Evolutionary conservation across 306 rosid species (phyloP).

Genomic region (Quercus variabilis): DNA sequence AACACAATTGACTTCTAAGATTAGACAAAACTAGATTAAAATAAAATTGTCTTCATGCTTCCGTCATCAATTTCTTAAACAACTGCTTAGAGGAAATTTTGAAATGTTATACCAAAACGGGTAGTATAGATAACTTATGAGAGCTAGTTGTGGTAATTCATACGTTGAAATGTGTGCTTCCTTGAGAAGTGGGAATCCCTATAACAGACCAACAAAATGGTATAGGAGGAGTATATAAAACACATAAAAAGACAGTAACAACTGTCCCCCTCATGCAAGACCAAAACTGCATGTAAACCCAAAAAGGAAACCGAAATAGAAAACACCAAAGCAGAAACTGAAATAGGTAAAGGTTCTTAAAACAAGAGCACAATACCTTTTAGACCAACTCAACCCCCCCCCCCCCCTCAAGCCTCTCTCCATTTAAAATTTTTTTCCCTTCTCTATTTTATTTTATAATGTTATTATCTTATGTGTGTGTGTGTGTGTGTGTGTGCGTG

Average conservation of each 20-base stretch:
- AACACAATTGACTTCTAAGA: too few species aligned
- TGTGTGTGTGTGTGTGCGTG: neutral
- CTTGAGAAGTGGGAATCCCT: neutral
- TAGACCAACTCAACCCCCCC: neutral
- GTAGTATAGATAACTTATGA: neutral
- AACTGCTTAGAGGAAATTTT: neutral
- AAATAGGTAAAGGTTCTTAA: neutral
- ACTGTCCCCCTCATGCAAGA: neutral
- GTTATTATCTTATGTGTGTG: too few species aligned
- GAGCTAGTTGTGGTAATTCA: neutral
- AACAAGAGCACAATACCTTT: too few species aligned
- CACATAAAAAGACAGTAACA: neutral
- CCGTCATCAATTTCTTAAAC: neutral
- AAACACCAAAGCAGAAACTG: neutral
- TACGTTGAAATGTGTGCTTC: neutral
- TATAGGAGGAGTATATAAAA: neutral
- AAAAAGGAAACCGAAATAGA: neutral
- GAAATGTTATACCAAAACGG: neutral
- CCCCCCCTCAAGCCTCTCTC: too few species aligned
- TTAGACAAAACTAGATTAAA: too few species aligned
- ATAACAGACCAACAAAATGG: neutral
- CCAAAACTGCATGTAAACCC: neutral
- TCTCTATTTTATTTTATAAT: neutral
- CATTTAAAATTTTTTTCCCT: neutral
- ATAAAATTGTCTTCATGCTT: too few species aligned